Evolutionary conservation across 2,329 filamentous ascomycete species (phyloP), one percentile per base, ranked within the genome.

Genomic region (Pyricularia pennisetigena): DNA sequence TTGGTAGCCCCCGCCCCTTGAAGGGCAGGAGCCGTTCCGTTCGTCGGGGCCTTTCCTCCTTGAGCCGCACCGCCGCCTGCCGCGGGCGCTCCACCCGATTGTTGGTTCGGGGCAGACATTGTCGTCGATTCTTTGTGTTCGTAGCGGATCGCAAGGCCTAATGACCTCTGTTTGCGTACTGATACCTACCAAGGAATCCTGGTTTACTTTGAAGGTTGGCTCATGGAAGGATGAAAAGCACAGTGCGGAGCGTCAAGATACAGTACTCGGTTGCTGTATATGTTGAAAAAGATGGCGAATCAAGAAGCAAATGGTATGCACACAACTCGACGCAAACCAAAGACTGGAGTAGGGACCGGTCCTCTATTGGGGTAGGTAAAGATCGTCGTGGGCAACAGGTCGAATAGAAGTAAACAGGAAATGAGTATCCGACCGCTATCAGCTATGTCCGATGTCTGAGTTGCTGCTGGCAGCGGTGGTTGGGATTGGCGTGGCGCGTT

Each of bases 1-100:
- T 57, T 61, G 10, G 32, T 26, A 32, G 49, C 32, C 32, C 72
- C 63, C 70, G 75, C 68, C 70, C 65, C 68, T 69, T 1, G 69
- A 68, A 28, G 32, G 28, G 62, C 68, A 68, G 24, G 64, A n/a
- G 69, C 30, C n/a, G 35, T 57, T 26, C 23, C 64, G 6, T 35
- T 35, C 32, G 10, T 35, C 12, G 64, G 28, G n/a, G 23, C 28
- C 5, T 66, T 66, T 66, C 57, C 57, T 61, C 57, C 57, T 26
- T 61, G 57, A 26, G 57, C 4, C n/a, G 57, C 57, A 23, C 3
- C 41, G 41, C 41, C 41, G 1, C 16, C 41, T 20, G 41, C 41
- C 3, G 41, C 41, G 16, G 41, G 16, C 3, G 41, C 4, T n/a
- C 16, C 41, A 49, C 57, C 57, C 23, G 23, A 23, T 23, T 61